Conservation (phyloP, 495 filamentous ascomycete species). For the Collariella sp. region DNA sequence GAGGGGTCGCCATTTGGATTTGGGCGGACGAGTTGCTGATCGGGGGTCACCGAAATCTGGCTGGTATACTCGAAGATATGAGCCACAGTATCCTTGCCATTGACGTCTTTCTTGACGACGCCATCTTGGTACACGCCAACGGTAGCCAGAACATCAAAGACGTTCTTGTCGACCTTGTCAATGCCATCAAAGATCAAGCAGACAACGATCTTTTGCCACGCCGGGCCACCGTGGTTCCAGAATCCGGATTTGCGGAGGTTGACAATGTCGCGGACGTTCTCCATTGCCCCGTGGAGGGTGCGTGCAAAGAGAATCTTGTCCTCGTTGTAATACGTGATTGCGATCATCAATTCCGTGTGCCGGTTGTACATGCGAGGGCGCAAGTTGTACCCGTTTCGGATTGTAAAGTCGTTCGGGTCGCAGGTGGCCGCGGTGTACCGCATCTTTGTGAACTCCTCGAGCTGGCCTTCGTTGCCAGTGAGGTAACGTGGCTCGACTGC, state of each 20-base stretch:
- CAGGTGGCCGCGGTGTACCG: constrained; percentile 98
- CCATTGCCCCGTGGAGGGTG: constrained; percentile 96
- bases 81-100: constrained; percentile 91
- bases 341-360: constrained; percentile 92
- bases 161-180: constrained; percentile 93
- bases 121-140: constrained; percentile 95
- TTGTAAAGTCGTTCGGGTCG: constrained; percentile 96
- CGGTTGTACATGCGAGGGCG: constrained; percentile 99
- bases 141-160: constrained; percentile 85
- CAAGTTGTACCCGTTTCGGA: constrained; percentile 98
- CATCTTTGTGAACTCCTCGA: constrained; percentile 98
- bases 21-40: constrained; percentile 94
- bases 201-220: constrained; percentile 99
- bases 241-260: constrained; percentile 98
- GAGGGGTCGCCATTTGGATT: constrained; percentile 73
- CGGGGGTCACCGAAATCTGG: constrained; percentile 89
- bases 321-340: constrained; percentile 99
- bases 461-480: constrained; percentile 81
- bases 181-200: constrained; percentile 96
- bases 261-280: constrained; percentile 96
- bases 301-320: constrained; percentile 89
- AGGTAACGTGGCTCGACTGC: constrained; percentile 89
- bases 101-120: constrained; percentile 96
- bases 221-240: constrained; percentile 97
- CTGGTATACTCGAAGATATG: constrained; percentile 99